Evolutionary conservation across 2,329 filamentous ascomycete genomes (phyloP), one percentile per base, ranked within the genome.

Genomic region (Thielaviopsis punctulata): DNA sequence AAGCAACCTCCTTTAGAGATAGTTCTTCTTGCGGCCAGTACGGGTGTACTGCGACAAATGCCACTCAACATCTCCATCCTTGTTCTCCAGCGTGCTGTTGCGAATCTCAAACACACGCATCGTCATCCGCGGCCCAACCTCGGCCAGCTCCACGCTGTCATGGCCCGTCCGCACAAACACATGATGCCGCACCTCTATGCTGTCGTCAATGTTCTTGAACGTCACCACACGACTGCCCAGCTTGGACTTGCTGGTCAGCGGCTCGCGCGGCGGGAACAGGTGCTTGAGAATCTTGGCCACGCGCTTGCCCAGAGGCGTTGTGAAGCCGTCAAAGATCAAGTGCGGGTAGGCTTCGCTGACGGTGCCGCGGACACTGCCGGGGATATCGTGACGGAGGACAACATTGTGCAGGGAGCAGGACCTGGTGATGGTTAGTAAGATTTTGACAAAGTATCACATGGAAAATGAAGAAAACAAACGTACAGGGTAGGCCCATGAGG

Each of bases 11-110:
- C 19, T 39, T n/a, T 68, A 95, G 52, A 95, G 73, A 63, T 94
- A 95, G 62, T 94, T 87, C 79, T 95, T 95, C 78, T 96, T 96
- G 68, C 81, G 80, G 60, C 84, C 82, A 13, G 90, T 96, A 59
- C 92, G 76, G 8, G 90, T 98, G 66, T 95, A 98, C 63, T 95
- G 90, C 56, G 86, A 93, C 57, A 98, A 73, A 57, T 92, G 84
- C 92, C 92, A 98, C 68, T 98, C 92, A 4, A 93, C 80, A 66
- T 98, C 92, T 3, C 90, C 90, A 59, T 93, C 86, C 66, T 93
- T 93, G 62, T 89, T 94, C 63, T 96, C 92, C 55, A 95, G 70
- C 3, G 90, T 94, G 15, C 92, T 90, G 51, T 82, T 83, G 46
- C 89, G 76, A 56, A 98, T 95, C 69, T 96, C 87, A 63, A 96